phyloP scores from a whole-genome alignment of 2,329 filamentous ascomycete species.

The Mycogone perniciosa region DNA sequence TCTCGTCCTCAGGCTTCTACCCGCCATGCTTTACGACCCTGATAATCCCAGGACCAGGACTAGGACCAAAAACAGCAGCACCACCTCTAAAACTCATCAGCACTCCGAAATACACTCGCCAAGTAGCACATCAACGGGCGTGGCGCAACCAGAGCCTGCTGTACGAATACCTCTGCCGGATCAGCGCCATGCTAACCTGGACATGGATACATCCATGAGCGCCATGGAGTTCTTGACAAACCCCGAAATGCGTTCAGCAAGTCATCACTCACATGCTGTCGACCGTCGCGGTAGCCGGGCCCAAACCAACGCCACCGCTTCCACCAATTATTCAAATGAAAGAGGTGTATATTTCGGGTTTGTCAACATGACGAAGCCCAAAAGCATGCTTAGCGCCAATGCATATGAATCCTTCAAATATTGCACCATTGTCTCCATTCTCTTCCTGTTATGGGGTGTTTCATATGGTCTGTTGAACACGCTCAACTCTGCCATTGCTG shows the following conservation, averaged over 20 bases:
- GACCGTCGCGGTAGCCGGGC: constrained; percentile 12
- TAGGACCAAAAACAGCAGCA: constrained; percentile 19
- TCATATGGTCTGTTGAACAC: constrained; percentile 83
- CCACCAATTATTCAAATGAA: constrained; percentile 31
- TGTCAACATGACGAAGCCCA: constrained; percentile 62
- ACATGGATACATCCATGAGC: constrained; percentile 14
- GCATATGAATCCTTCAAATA: constrained; percentile 62
- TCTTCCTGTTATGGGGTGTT: constrained; percentile 88
- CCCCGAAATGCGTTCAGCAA: constrained; percentile 25
- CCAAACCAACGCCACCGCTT: constrained; percentile 28
- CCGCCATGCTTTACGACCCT: constrained; percentile 48
- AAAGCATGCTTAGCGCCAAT: constrained; percentile 63
- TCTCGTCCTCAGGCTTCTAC: constrained; percentile 61
- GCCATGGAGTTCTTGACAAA: constrained; percentile 43
- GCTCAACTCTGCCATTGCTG: constrained; percentile 65
- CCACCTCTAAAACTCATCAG: constrained; percentile 23
- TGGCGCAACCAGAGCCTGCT: constrained; percentile 21
- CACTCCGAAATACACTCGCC: constrained; percentile 26
- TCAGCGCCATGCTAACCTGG: not conserved
- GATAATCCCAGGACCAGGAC: constrained; percentile 31
- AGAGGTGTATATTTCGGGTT: constrained; percentile 66
- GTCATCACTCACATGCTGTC: not conserved
- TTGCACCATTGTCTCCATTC: constrained; percentile 65
- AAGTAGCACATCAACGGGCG: constrained; percentile 15
- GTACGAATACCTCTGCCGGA: constrained; percentile 8